Base-by-base conservation (phyloP, 495 filamentous ascomycete genomes). In the Annulohypoxylon bovei region DNA sequence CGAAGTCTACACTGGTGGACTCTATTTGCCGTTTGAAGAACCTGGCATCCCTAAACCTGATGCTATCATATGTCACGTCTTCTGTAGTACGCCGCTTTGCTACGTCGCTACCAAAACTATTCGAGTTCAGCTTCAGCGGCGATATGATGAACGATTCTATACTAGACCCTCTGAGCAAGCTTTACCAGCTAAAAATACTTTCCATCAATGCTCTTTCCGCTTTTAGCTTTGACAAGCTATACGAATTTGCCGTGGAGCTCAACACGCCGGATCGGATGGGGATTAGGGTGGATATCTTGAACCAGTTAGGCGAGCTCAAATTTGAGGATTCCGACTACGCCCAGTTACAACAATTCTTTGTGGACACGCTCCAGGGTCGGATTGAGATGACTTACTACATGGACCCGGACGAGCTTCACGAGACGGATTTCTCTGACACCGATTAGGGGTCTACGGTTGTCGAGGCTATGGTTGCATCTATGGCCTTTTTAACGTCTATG, bases 121-220 rank as follows among this genome's bases (percentile, higher is more conserved):
- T 89, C 67, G 78, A 85, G 4, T 80, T 91, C 35, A 80, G 84
- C 23, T 82, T 84, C 57, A 86, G 88, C 33, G 86, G 86, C 40
- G 83, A 81, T 9, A 79, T 88, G 28, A 80, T 84, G 0, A 85
- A 90, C 65, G 79, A 78, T 40, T 76, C 84, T 9, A 87, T 87
- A 76, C 71, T 78, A 9, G 71, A 72, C 3, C 79, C 85, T 27
- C 52, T 85, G 7, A 62, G 75, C 37, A 70, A 81, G 2, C 57
- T 78, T 25, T 65, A 73, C 4, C 70, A 76, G n/a, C 77, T 91
- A 25, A 81, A 78, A 30, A 72, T 69, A 4, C 79, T 90, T 1
- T 77, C 75, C 25, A 78, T 88, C 32, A 80, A 80, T 54, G 83
- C 83, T 32, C 42, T 79, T 3, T 86, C 86, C 12, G 61, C 68